These are phyloP conservation scores for Calendula officinalis DNA, from an alignment of 129 eudicot genomes.

Conservation along the genomic window DNA sequence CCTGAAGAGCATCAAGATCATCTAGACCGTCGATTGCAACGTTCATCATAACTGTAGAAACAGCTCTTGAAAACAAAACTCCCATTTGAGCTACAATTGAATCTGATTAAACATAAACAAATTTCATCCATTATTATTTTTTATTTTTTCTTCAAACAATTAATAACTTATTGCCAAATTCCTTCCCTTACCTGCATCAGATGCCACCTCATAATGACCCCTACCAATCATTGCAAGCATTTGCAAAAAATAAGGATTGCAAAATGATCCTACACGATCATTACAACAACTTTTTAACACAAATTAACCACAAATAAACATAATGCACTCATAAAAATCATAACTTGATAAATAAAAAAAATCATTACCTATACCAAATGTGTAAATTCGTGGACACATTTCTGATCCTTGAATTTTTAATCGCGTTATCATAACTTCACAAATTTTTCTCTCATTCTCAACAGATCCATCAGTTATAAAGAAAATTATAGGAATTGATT, in stretches of 20 bases:
- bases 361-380: constrained; percentile 87
- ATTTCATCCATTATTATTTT: not conserved
- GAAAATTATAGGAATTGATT: constrained; percentile 58
- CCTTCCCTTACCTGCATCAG: constrained; percentile 59
- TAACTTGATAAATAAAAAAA: no score
- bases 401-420: constrained; percentile 39
- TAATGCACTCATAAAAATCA: no score
- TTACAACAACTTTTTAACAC: constrained; percentile 3
- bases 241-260: constrained; percentile 83
- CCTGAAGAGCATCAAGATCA: constrained; percentile 67
- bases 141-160: no score
- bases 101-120: constrained; percentile 45
- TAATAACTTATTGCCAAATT: not conserved
- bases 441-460: constrained; percentile 87
- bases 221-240: constrained; percentile 79
- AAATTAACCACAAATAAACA: not conserved
- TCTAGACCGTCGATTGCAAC: constrained; percentile 57
- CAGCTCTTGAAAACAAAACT: constrained; percentile 55
- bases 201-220: constrained; percentile 72
- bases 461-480: constrained; percentile 92
- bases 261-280: constrained; percentile 62
- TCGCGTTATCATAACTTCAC: constrained; percentile 53
- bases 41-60: constrained; percentile 58
- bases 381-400: constrained; percentile 64
- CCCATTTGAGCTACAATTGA: constrained; percentile 53